Conservation (phyloP, 2,329 filamentous ascomycete species). For the Aspergillus eucalypticola region DNA sequence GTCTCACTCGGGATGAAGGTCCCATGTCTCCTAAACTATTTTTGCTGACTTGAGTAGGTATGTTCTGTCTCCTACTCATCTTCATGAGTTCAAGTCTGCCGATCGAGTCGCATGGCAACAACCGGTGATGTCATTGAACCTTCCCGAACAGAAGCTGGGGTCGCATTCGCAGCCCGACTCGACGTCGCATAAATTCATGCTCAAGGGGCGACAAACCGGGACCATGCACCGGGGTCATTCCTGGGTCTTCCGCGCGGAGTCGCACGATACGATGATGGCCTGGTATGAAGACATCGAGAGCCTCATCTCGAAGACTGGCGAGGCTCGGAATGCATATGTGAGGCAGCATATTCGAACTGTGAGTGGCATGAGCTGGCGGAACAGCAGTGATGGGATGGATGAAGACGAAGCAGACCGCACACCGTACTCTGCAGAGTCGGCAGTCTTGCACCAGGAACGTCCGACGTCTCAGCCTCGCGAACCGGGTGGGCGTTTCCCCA, state of each 20-base stretch:
- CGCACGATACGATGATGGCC: constrained; percentile 91
- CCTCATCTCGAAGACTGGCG: constrained; percentile 82
- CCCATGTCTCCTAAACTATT: not conserved
- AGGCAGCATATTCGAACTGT: constrained; percentile 76
- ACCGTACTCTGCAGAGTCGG: constrained; percentile 62
- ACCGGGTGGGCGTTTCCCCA: constrained; percentile 96
- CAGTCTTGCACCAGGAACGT: constrained; percentile 39
- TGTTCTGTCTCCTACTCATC: constrained; percentile 90
- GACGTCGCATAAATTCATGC: constrained; percentile 93
- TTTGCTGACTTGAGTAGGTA: constrained; percentile 62
- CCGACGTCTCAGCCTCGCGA: constrained; percentile 57
- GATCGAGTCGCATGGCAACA: constrained; percentile 80
- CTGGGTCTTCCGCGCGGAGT: constrained; percentile 68
- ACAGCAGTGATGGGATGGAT: constrained; percentile 75
- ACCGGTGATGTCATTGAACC: constrained; percentile 93
- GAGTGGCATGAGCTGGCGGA: constrained; percentile 62
- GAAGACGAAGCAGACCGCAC: constrained; percentile 69
- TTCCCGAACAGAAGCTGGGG: constrained; percentile 92
- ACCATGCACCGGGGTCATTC: constrained; percentile 79
- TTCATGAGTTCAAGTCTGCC: constrained; percentile 98
- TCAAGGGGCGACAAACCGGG: constrained; percentile 93
- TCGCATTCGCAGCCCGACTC: constrained; percentile 81
- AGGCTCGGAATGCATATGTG: constrained; percentile 86
- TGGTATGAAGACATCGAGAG: constrained; percentile 94
- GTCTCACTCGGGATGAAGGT: constrained; percentile 31